Evolutionary conservation across 768 basidiomycete genomes (phyloP).

Genomic region (Lactifluus piperatus): DNA sequence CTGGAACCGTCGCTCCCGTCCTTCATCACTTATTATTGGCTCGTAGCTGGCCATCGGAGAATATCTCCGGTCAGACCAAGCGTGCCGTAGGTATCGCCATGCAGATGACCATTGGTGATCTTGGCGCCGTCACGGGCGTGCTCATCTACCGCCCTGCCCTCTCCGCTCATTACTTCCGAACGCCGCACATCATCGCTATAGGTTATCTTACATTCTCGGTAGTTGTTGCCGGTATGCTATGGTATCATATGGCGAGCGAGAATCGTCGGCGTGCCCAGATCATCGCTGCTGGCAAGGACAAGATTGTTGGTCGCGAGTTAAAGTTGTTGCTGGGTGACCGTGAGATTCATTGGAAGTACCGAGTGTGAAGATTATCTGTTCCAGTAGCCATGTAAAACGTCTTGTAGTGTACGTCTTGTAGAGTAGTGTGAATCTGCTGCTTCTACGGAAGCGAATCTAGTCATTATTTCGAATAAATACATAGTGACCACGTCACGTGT

Average conservation of each 20-base stretch:
- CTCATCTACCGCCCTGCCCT: conserved; percentile 48
- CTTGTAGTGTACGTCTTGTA: background rate
- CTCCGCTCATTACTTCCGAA: conserved; percentile 32
- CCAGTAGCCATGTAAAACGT: background rate
- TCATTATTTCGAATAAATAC: background rate
- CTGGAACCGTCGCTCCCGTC: background rate
- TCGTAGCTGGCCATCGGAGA: conserved; percentile 47
- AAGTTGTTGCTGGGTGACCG: conserved; percentile 26
- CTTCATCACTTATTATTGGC: background rate
- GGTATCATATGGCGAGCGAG: conserved; percentile 42
- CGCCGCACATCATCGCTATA: conserved; percentile 43
- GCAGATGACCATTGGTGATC: conserved; percentile 38
- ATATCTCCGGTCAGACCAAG: conserved; percentile 62
- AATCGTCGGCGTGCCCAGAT: conserved; percentile 37
- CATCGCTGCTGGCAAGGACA: conserved; percentile 15
- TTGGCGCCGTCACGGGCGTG: conserved; percentile 52
- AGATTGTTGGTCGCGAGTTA: conserved; percentile 19
- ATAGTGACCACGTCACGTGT: background rate
- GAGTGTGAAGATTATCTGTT: background rate
- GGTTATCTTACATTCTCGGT: conserved; percentile 48
- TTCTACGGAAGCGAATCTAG: background rate
- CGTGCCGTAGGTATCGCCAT: too few relatives aligned
- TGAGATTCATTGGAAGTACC: conserved; percentile 20
- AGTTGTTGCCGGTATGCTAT: conserved; percentile 36
- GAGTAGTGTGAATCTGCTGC: background rate